Evolutionary conservation across 495 filamentous ascomycete genomes (phyloP), one percentile per base, ranked within the genome.

Genomic region (Trichoderma reesei): DNA sequence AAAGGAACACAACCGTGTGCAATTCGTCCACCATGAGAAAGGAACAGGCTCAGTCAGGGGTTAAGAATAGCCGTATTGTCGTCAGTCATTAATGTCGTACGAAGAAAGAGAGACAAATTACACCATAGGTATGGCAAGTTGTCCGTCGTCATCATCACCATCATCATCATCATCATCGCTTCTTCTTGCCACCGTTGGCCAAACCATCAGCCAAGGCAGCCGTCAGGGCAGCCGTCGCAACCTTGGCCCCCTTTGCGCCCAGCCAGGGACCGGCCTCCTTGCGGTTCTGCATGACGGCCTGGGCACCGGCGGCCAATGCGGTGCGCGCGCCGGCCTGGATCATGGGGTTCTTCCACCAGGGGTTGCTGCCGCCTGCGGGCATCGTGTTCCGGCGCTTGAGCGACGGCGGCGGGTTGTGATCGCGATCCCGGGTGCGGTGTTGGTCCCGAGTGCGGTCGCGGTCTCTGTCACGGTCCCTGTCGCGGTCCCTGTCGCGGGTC

Each of bases 231-330:
- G 41, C 41, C 18, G 20, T 36, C 3, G 20, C 61, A 11, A 63
- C 41, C 41, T 63, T 63, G 61, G 61, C 61, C 3, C 61, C 61
- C 41, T 63, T 63, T 34, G 61, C 18, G 13, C 61, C 61, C 5
- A 63, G 4, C 61, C 61, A 63, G 10, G 61, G 39, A 10, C 61
- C 61, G 10, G 18, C 13, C 3, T 48, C 61, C 8, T 46, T 38
- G 38, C 41, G 39, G 20, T 34, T 31, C 61, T 42, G 61, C 38
- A 63, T 42, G 7, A 34, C 10, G 18, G 61, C 61, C 41, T 63
- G 61, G 3, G 61, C 61, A 4, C 41, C 61, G 11, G 61, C 61
- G 0, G 39, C 13, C 3, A 63, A 16, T 41, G 41, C 61, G n/a
- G 39, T 26, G 9, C 39, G 41, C 0, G 39, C 61, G 14, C 39